A percentile compares a stretch with the other conserved stretches of the same genome.
phyloP scores from a whole-genome alignment of 2,329 filamentous ascomycete genomes.

The Hansfordia pulvinata region DNA sequence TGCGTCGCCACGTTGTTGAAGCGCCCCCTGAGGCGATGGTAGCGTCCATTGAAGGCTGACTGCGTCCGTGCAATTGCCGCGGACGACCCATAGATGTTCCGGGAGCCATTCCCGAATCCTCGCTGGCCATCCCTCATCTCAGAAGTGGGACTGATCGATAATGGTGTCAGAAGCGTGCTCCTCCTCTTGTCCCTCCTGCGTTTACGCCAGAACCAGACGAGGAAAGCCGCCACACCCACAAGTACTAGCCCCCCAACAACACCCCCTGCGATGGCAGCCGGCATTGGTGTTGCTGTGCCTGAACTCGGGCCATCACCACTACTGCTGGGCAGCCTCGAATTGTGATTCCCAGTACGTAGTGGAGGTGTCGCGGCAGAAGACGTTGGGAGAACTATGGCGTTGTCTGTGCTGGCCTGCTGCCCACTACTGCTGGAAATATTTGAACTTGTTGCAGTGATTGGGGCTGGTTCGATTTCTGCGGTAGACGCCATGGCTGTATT shows the following conservation, averaged over 20 bases:
- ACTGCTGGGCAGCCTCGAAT: constrained; percentile 10
- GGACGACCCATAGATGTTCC: constrained; percentile 23
- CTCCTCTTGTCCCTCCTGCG: constrained; percentile 25
- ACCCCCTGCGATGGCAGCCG: constrained; percentile 33
- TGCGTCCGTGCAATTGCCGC: too few species aligned
- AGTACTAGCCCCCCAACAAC: constrained; percentile 34
- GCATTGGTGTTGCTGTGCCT: constrained; percentile 17
- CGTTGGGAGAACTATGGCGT: too few species aligned
- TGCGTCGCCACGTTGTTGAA: constrained; percentile 16
- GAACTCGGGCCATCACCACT: too few species aligned
- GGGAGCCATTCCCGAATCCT: constrained; percentile 16
- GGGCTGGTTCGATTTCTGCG: too few species aligned
- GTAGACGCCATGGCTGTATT: too few species aligned
- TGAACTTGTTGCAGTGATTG: too few species aligned
- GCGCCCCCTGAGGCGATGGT: constrained; percentile 19
- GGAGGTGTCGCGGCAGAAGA: too few species aligned
- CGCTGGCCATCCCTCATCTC: too few species aligned
- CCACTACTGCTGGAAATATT: too few species aligned
- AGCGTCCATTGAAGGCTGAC: too few species aligned
- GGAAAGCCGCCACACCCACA: constrained; percentile 29
- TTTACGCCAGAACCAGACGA: constrained; percentile 37
- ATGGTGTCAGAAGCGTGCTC: constrained; percentile 34
- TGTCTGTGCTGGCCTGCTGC: too few species aligned
- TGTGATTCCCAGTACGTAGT: constrained; percentile 6
- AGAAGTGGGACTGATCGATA: constrained; percentile 27